A percentile compares a stretch with the other conserved stretches of the same genome.
phyloP scores from a whole-genome alignment of 2,329 filamentous ascomycete genomes.

The Diplodia sapinea region DNA sequence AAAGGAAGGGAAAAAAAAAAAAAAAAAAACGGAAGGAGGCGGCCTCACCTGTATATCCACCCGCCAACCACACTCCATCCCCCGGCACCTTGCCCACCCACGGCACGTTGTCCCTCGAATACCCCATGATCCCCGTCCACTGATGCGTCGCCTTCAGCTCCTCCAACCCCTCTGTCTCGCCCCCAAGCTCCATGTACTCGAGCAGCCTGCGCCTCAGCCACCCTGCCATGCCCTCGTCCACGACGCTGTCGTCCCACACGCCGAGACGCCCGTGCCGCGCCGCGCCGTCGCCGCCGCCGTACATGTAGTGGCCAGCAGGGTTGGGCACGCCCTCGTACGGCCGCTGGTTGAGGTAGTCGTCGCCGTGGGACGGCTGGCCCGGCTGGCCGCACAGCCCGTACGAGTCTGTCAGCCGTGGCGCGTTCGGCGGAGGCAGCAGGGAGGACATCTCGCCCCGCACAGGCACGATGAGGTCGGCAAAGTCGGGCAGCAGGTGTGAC shows the following conservation, averaged over 20 bases:
- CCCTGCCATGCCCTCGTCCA: slow-evolving; percentile 62
- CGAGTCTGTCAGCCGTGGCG: slow-evolving; percentile 59
- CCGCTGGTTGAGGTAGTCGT: slow-evolving; percentile 78
- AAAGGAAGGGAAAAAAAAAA: background rate
- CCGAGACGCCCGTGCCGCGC: slow-evolving; percentile 58
- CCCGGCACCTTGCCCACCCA: slow-evolving; percentile 74
- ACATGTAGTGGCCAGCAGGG: slow-evolving; percentile 62
- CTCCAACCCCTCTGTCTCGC: slow-evolving; percentile 44
- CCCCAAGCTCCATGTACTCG: slow-evolving; percentile 44
- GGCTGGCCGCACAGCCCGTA: slow-evolving; percentile 67
- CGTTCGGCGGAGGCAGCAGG: slow-evolving; percentile 61
- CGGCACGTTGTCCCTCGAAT: slow-evolving; percentile 68
- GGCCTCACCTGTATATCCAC: slow-evolving; percentile 66
- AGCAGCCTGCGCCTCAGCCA: slow-evolving; percentile 60
- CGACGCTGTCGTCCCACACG: slow-evolving; percentile 63
- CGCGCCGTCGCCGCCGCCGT: slow-evolving; percentile 70
- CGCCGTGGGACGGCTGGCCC: slow-evolving; percentile 56
- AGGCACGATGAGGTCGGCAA: slow-evolving; percentile 76
- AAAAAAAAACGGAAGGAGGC: background rate
- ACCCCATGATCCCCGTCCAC: slow-evolving; percentile 85
- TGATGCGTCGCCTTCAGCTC: slow-evolving; percentile 56
- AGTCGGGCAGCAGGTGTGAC: slow-evolving; percentile 71
- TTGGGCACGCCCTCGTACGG: slow-evolving; percentile 53
- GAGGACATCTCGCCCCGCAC: slow-evolving; percentile 75
- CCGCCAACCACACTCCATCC: slow-evolving; percentile 66